Conservation (phyloP, 768 basidiomycete genomes). For the Termitomyces titanicus region DNA sequence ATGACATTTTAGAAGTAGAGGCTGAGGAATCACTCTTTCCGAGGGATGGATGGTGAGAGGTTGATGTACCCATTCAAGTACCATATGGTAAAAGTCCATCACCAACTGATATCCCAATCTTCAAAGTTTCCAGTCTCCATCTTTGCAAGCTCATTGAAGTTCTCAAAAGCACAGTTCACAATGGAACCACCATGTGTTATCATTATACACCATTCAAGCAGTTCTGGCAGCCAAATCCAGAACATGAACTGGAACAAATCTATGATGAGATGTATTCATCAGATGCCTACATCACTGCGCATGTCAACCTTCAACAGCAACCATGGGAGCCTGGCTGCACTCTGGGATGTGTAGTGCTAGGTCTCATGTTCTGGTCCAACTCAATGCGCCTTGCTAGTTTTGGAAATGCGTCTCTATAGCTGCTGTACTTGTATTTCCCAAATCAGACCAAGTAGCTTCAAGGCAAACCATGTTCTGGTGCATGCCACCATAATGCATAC, state of each 20-base stretch:
- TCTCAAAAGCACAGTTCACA: constrained; percentile 18
- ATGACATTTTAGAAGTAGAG: not conserved
- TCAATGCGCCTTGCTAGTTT: constrained; percentile 31
- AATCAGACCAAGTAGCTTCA: constrained; percentile 38
- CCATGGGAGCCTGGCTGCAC: constrained; percentile 16
- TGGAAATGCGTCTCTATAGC: constrained; percentile 37
- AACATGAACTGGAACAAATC: constrained; percentile 7
- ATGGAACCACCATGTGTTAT: constrained; percentile 5
- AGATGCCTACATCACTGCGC: constrained; percentile 12
- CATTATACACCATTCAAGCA: constrained; percentile 15
- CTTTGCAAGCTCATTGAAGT: constrained; percentile 21
- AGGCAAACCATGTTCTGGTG: constrained; percentile 19
- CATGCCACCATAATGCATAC: constrained; percentile 34
- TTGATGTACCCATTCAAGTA: constrained; percentile 11
- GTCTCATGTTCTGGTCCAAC: constrained; percentile 31
- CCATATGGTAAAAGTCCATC: constrained; percentile 16
- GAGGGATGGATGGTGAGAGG: constrained; percentile 12
- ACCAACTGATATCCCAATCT: constrained; percentile 6
- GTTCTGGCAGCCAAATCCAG: constrained; percentile 5
- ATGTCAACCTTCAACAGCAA: constrained; percentile 15
- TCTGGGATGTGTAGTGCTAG: constrained; percentile 14
- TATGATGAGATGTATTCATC: constrained; percentile 20
- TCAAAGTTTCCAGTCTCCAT: constrained; percentile 23
- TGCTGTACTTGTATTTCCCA: constrained; percentile 36
- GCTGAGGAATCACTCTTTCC: not conserved